Evolutionary conservation across 106 monocot genomes (phyloP), one percentile per base, ranked within the genome.

Genomic region (Dendrobium officinale): DNA sequence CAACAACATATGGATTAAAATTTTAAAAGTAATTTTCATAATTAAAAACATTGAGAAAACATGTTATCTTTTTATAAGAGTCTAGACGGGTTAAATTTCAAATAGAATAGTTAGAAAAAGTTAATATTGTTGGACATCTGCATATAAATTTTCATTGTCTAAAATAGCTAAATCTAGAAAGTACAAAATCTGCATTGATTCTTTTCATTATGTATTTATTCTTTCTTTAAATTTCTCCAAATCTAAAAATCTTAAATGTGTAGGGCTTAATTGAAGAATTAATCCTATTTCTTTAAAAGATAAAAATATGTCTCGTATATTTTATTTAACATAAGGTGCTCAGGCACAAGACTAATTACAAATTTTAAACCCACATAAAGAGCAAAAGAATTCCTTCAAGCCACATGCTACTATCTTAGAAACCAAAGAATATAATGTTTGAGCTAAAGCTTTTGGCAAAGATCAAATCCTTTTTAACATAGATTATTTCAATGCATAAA

Each of bases 401-500:
- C 2, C 13, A 13, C 51, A 51, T 51, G 0, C 15, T 7, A 6
- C 26, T 26, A 47, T 10, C 10, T 47, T 47, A 47, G 10, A 10
- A 47, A 47, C 6, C 47, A 51, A 51, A 51, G 51, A 51, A 51
- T 51, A 15, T 51, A 51, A 9, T 51, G 13, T 13, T 10, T 51
- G 13, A 10, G 51, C 51, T 13, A 51, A 15, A 2, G 2, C 51
- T 11, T 51, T 51, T 51, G 10, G 51, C 51, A 51, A 51, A 13
- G 13, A 44, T 55, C 61, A 61, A 61, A 19, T 61, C 61, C 61
- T 61, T 61, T 61, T n/a, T n/a, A n/a, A 61, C 61, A 61, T 61
- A 61, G 51, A 9, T 51, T 13, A 16, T 51, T 10, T 15, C 51
- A 15, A 51, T 51, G 15, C n/a, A 61, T 10, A 61, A 58, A 58